Conservation (phyloP, 2,329 filamentous ascomycete species). For the Malbranchea zuffiana region DNA sequence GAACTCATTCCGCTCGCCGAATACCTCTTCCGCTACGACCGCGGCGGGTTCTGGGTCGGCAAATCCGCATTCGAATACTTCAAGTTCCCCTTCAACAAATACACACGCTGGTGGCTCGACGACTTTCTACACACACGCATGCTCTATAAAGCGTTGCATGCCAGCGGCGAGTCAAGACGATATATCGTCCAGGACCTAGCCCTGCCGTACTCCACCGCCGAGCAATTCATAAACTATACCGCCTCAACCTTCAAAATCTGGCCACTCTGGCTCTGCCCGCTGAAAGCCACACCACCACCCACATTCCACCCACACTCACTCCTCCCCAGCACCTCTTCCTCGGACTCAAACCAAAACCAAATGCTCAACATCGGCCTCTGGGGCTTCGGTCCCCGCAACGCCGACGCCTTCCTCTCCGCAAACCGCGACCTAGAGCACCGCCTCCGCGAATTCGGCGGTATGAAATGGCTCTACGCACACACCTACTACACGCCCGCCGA, state of each 20-base stretch:
- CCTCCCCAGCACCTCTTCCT: no score
- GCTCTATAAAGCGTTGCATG: constrained; percentile 50
- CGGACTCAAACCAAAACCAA: no score
- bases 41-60: constrained; percentile 50
- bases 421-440: constrained; percentile 64
- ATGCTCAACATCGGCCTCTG: constrained; percentile 55
- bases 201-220: constrained; percentile 40
- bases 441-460: constrained; percentile 57
- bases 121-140: constrained; percentile 48
- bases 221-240: constrained; percentile 41
- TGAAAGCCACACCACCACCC: constrained; percentile 26
- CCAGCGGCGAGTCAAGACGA: constrained; percentile 40
- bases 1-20: constrained; percentile 40
- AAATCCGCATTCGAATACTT: constrained; percentile 47
- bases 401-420: constrained; percentile 50
- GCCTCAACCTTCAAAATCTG: constrained; percentile 38
- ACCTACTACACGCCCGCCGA: constrained; percentile 60
- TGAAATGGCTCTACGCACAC: constrained; percentile 82
- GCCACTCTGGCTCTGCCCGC: constrained; percentile 50
- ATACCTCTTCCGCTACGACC: constrained; percentile 48
- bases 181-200: constrained; percentile 52
- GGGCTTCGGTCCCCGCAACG: constrained; percentile 56
- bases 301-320: no score
- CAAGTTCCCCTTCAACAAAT: constrained; percentile 44
- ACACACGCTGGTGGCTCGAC: constrained; percentile 48